Conservation (phyloP, 139 green algal species). For the Picocystis salinarum region DNA sequence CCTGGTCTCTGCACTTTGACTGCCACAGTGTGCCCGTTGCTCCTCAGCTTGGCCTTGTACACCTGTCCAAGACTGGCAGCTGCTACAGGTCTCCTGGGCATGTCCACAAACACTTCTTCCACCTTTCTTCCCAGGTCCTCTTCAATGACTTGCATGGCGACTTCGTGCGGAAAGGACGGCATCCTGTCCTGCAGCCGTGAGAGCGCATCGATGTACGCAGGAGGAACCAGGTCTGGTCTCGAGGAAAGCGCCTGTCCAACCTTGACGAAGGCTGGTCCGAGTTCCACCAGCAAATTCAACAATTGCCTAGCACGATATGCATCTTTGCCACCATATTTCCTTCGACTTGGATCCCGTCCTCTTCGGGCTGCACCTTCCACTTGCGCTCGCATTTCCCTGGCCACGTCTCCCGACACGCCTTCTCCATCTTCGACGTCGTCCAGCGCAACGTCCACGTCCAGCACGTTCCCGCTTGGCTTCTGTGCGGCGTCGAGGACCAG, state of each 20-base stretch:
- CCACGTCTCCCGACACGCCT: too few relatives aligned
- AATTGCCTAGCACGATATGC: too few relatives aligned
- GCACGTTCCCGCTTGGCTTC: too few relatives aligned
- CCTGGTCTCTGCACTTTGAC: constrained; percentile 91
- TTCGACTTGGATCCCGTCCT: too few relatives aligned
- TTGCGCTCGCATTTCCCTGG: too few relatives aligned
- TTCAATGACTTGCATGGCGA: constrained; percentile 54
- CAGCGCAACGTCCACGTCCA: too few relatives aligned
- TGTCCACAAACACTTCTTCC: constrained; percentile 30
- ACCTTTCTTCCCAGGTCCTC: constrained; percentile 51
- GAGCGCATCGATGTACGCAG: constrained; percentile 33
- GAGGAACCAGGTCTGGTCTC: constrained; percentile 42
- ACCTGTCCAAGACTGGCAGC: constrained; percentile 76
- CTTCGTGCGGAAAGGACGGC: constrained; percentile 38
- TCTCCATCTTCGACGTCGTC: too few relatives aligned
- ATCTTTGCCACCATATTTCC: too few relatives aligned
- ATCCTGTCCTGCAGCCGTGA: constrained; percentile 54
- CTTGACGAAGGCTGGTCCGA: constrained; percentile 57
- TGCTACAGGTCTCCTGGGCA: constrained; percentile 54
- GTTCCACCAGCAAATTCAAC: too few relatives aligned
- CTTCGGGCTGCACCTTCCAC: too few relatives aligned
- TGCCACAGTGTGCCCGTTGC: constrained; percentile 62
- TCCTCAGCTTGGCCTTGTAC: constrained; percentile 45
- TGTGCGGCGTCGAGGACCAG: too few relatives aligned
- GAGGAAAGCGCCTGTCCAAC: constrained; percentile 63